Conservation (phyloP, 2,329 filamentous ascomycete genomes). For the Cordyceps tenuipes region DNA sequence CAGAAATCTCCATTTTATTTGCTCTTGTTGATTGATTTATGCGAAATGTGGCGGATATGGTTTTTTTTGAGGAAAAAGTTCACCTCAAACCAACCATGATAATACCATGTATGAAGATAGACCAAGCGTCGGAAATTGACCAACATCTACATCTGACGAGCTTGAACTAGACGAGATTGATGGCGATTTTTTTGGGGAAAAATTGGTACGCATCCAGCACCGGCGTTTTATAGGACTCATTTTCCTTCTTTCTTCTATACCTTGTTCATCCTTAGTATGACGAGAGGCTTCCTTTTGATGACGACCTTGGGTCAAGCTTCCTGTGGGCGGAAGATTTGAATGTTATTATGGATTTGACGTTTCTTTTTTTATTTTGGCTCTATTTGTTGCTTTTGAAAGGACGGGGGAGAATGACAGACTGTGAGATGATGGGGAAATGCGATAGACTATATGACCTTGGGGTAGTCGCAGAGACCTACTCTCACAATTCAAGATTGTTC, state of each 20-base stretch:
- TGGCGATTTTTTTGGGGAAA: neutral
- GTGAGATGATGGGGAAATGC: slow-evolving; percentile 1
- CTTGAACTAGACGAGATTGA: neutral
- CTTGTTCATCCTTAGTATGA: neutral
- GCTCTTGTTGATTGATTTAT: neutral
- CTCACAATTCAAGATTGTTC: neutral
- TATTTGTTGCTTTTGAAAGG: neutral
- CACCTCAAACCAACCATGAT: neutral
- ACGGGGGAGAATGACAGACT: neutral
- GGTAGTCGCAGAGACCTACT: neutral
- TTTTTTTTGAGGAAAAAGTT: neutral
- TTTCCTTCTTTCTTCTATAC: neutral
- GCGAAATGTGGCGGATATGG: neutral
- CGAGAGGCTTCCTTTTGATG: neutral
- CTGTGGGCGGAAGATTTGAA: neutral
- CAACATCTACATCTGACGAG: neutral
- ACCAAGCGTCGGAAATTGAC: too few relatives aligned
- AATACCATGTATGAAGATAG: neutral
- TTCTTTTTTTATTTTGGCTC: neutral
- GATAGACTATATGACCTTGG: neutral
- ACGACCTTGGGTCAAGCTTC: neutral
- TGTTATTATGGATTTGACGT: neutral
- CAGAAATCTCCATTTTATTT: neutral
- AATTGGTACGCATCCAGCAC: slow-evolving; percentile 8
- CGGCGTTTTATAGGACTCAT: slow-evolving; percentile 1